Base-by-base conservation (phyloP, 371 early-diverging fungal species). In the Mortierella sp. region DNA sequence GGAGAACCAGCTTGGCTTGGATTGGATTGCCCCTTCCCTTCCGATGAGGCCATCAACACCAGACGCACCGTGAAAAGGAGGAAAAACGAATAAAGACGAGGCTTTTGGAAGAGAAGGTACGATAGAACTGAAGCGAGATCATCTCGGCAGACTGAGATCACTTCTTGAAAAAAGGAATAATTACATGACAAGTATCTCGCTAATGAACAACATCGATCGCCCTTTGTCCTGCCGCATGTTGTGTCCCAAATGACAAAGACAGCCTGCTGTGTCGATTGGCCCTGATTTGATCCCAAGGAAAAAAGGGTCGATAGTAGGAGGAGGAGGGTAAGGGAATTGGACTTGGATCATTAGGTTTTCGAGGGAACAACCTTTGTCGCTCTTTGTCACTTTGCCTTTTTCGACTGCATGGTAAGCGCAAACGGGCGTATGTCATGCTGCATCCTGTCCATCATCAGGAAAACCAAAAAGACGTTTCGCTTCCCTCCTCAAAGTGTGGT, bases 341-440 rank as follows among this genome's bases (percentile, higher is more conserved):
- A 26, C 11, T 29, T 29, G 37, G 37, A 61, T 34, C 37, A 55
- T 22, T 34, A 19, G 8, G 37, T 8, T 10, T 22, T 31, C 58
- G 14, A 53, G 13, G 13, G 2, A 14, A 61, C 16, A 14, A 55
- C 7, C 24, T 58, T 19, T 19, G 37, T 14, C n/a, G 8, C 50
- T 24, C 24, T 10, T 61, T 61, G 22, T 61, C 61, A 61, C 37
- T 34, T 61, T 37, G 34, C 37, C 29, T 7, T 34, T 39, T 61
- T 61, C 37, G 61, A 37, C 37, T 61, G 61, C 61, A 61, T 34
- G 37, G 61, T n/a, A 34, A 1, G 39, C 19, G 37, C 10, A 34
- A 61, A 10, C 37, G 61, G 61, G 61, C 61, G 61, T 61, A 61
- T 61, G 61, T 61, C 61, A 61, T 61, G 61, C 37, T 61, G 61